Evolutionary conservation across 352 stramenopile genomes (phyloP).

Genomic region (Phytophthora litchii): DNA sequence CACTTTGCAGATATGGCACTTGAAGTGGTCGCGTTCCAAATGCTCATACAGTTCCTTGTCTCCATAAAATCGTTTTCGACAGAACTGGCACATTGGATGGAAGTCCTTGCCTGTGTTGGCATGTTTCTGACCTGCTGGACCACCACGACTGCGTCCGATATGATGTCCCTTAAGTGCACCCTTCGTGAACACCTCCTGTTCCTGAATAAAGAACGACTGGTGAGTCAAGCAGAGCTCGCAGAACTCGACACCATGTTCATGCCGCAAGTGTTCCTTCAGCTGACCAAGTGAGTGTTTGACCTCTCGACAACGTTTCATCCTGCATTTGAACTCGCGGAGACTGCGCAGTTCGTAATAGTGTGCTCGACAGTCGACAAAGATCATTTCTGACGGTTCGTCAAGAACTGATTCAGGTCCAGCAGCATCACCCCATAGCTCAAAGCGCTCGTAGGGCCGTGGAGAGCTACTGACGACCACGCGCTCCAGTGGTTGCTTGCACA

Average conservation of each 20-base stretch:
- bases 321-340: slow-evolving; percentile 69
- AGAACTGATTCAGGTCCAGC: slow-evolving; percentile 64
- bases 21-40: slow-evolving; percentile 90
- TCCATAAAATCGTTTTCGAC: slow-evolving; percentile 85
- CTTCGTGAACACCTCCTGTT: slow-evolving; percentile 83
- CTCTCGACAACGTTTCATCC: slow-evolving; percentile 66
- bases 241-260: slow-evolving; percentile 73
- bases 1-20: slow-evolving; percentile 89
- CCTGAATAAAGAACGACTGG: slow-evolving; percentile 83
- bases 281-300: slow-evolving; percentile 55
- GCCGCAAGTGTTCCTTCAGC: slow-evolving; percentile 74
- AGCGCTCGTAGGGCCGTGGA: slow-evolving; percentile 61
- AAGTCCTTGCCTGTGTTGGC: slow-evolving; percentile 73
- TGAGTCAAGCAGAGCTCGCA: slow-evolving; percentile 79
- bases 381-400: slow-evolving; percentile 79
- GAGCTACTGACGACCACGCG: slow-evolving; percentile 67
- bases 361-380: slow-evolving; percentile 70
- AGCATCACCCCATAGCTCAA: slow-evolving; percentile 79
- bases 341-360: slow-evolving; percentile 65
- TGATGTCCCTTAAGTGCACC: slow-evolving; percentile 70
- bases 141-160: slow-evolving; percentile 51
- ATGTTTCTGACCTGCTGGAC: slow-evolving; percentile 44
- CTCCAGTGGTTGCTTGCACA: slow-evolving; percentile 78
- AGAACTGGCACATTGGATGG: slow-evolving; percentile 91
- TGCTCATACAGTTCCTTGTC: slow-evolving; percentile 88